Base-by-base conservation (phyloP, 805 yeast species). In the Ogataea polymorpha region DNA sequence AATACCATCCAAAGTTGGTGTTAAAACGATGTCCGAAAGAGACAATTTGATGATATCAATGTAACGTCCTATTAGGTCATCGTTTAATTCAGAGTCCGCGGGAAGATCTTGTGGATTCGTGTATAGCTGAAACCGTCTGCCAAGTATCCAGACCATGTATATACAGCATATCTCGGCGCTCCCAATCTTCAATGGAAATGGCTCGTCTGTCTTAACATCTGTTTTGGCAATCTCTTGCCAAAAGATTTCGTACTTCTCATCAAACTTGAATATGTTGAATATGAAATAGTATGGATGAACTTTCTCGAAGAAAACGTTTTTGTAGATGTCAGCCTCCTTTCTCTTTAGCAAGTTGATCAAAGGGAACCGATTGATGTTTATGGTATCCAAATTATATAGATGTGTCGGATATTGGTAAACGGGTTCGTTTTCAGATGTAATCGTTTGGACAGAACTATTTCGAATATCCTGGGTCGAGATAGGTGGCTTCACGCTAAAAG, bases 121-220 rank as follows among this genome's bases (percentile, higher is more conserved):
- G 44, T 44, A 57, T 32, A 53, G 49, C 42, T 58, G 61, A 37
- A 58, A 67, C 26, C 67, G 43, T 29, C 63, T 51, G 6, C 70
- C 72, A 14, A 70, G 48, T 15, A 69, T 61, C 73, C 74, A 73
- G 11, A 73, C 71, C 51, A 72, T 60, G 49, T 72, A 74, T 9
- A 74, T 66, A 33, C 72, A 65, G 32, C 77, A 73, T 14, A 72
- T 59, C 39, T 63, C 67, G 3, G 65, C 56, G 38, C 59, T 52
- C 27, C 57, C 50, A n/a, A 65, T 42, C 27, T 48, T 53, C 43
- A 55, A 41, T 9, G 52, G 48, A 9, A 37, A 37, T 5, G 45
- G 41, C 16, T 37, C 41, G 10, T 42, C 42, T 11, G 42, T 38
- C 1, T 38, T 41, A 0, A 25, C 17, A 4, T 37, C 46, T 11